These are phyloP conservation scores for Pisolithus sp. DNA, from an alignment of 768 basidiomycete genomes.

Conservation along the genomic window DNA sequence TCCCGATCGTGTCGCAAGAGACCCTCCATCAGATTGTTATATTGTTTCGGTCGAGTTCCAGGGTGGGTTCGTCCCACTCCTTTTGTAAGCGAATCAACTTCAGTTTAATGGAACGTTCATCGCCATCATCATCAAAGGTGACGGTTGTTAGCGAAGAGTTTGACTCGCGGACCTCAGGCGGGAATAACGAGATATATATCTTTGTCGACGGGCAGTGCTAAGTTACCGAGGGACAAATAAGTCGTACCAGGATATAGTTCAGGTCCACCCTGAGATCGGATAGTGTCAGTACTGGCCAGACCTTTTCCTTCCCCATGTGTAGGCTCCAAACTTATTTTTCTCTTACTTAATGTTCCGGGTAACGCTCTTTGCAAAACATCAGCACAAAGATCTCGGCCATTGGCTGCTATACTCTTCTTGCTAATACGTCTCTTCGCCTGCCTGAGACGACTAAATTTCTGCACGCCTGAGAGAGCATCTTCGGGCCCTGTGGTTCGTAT, in stretches of 20 bases:
- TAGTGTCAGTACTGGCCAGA: conserved; percentile 42
- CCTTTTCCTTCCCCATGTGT: conserved; percentile 31
- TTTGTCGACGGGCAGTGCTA: conserved; percentile 80
- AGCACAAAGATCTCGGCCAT: conserved; percentile 19
- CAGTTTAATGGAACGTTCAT: conserved; percentile 53
- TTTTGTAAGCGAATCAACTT: conserved; percentile 54
- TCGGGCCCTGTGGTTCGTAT: conserved; percentile 5
- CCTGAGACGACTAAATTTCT: conserved; percentile 84
- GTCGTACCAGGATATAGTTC: conserved; percentile 71
- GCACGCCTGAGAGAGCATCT: conserved; percentile 45
- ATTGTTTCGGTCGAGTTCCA: conserved; percentile 53
- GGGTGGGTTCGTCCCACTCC: conserved; percentile 48
- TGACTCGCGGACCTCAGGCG: conserved; percentile 45
- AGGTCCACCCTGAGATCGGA: conserved; percentile 70
- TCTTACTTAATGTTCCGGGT: conserved; percentile 70
- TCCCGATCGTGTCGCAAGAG: neutral
- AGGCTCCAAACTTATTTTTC: conserved; percentile 40
- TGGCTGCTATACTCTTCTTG: conserved; percentile 79
- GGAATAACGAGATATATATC: conserved; percentile 90
- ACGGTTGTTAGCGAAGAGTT: conserved; percentile 4
- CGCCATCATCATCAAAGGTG: conserved; percentile 27
- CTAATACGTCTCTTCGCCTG: conserved; percentile 79
- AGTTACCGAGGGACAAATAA: neutral
- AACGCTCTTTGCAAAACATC: conserved; percentile 52
- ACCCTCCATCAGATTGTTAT: conserved; percentile 3